Base-by-base conservation (phyloP, 768 basidiomycete species). In the Suillus ampliporus region DNA sequence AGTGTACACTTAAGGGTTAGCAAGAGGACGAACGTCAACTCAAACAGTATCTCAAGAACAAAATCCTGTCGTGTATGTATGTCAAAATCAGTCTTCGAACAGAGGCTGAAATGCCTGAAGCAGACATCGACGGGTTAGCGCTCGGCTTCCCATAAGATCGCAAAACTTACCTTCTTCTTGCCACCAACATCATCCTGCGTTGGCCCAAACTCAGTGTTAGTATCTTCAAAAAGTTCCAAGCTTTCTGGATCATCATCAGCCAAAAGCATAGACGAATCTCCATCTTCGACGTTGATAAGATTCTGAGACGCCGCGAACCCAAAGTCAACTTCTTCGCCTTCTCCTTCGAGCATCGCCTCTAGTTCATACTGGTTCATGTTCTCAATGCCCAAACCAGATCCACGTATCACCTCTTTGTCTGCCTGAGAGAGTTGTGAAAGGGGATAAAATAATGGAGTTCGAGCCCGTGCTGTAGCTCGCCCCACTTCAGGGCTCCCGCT, bases 321-420 rank as follows among this genome's bases (percentile, higher is more conserved):
- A 65, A 74, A 66, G n/a, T 56, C 75, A 48, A 77, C 70, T 60
- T 77, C 75, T 47, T 76, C 73, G 2, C 68, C 76, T 4, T 76
- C 73, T 46, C 75, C 76, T 31, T 76, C 76, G 40, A 77, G 53
- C 72, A 77, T 72, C 28, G 82, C 85, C 23, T 77, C 80, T 40
- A 92, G 73, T 70, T 91, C 89, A 26, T 85, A 82, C 6, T 74
- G 80, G 62, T 81, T 78, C 90, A 92, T 90, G 63, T 81, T 70
- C 68, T 91, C 89, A 26, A 89, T 78, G 3, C 88, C 89, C 34
- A 93, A 76, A 5, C 90, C 90, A 1, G 88, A 86, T 31, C 79
- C 81, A 41, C 80, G 80, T 50, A 92, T 78, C 6, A 80, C 78
- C 57, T 81, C 83, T 66, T 81, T 78, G 41, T 86, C 83, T 35